Percentiles rank a stretch among this genome's conserved stretches.
Evolutionary conservation across 2,329 filamentous ascomycete species (phyloP).

Genomic region (Hortaea sp.): DNA sequence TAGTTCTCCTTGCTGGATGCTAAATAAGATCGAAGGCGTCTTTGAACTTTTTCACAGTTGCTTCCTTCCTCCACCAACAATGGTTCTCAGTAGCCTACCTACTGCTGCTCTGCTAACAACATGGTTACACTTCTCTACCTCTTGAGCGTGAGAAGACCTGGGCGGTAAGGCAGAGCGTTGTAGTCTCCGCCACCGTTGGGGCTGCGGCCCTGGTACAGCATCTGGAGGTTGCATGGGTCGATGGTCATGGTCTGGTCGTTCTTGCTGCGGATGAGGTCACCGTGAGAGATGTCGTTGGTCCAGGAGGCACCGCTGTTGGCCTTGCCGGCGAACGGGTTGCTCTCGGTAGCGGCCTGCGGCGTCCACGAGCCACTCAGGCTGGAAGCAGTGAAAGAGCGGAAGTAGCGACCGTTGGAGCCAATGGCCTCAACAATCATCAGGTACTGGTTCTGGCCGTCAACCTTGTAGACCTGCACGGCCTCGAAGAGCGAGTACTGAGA

Average conservation of each 20-base stretch:
- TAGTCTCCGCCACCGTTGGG: slow-evolving; percentile 37
- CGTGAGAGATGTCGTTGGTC: slow-evolving; percentile 59
- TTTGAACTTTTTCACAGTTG: too few relatives aligned
- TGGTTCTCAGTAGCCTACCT: too few relatives aligned
- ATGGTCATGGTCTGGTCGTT: slow-evolving; percentile 54
- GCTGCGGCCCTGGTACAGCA: slow-evolving; percentile 52
- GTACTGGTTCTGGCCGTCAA: slow-evolving; percentile 39
- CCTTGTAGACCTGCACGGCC: slow-evolving; percentile 56
- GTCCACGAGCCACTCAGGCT: slow-evolving; percentile 50
- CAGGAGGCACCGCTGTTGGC: slow-evolving; percentile 54
- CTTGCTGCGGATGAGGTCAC: slow-evolving; percentile 48
- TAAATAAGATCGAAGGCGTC: too few relatives aligned
- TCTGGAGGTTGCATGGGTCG: slow-evolving; percentile 54
- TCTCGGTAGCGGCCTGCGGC: slow-evolving; percentile 45
- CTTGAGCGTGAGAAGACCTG: slow-evolving; percentile 43
- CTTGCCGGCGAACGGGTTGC: slow-evolving; percentile 55
- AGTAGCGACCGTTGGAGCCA: slow-evolving; percentile 49
- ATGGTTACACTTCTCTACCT: too few relatives aligned
- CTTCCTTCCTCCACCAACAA: too few relatives aligned
- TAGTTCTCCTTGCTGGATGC: too few relatives aligned
- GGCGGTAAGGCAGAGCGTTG: slow-evolving; percentile 43
- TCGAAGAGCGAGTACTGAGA: slow-evolving; percentile 51
- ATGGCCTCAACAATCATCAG: slow-evolving; percentile 49
- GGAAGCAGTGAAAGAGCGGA: slow-evolving; percentile 55
- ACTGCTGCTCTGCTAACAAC: too few relatives aligned